Evolutionary conservation across 371 early-diverging fungal genomes (phyloP), one percentile per base, ranked within the genome.

Genomic region (Entomophthora muscae): DNA sequence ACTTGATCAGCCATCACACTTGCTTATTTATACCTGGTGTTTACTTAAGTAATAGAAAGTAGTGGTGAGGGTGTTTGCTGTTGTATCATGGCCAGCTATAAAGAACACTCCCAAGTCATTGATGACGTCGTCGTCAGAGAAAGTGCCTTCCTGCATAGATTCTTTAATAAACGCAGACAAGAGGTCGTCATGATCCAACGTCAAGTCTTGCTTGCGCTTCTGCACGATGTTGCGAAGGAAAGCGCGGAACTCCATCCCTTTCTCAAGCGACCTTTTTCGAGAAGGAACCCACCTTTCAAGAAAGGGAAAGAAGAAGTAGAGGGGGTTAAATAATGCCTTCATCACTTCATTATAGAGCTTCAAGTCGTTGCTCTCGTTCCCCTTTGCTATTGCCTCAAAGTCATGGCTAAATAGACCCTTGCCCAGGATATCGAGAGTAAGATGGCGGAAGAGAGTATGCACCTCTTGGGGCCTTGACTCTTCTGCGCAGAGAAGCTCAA

Each of bases 321-420:
- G 3, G 3, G 55, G 32, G 58, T 75, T 13, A 57, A 42, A 22
- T 61, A 67, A 26, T n/a, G 26, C 0, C 67, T 71, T 65, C 64
- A 65, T 0, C 65, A 71, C 33, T 73, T 79, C 0, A 64, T 84
- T 1, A 54, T 62, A 22, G 86, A 86, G 86, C 67, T 89, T 3
- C 55, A 55, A 55, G 27, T 55, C 26, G 21, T 58, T 17, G 31
- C 26, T 30, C 13, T 23, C 31, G 21, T 31, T 30, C 12, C 59
- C 59, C 10, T 23, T 7, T n/a, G 22, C 23, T 7, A 63, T 0
- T 13, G 63, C 63, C 17, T 54, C 22, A 32, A 63, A 63, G 32
- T 63, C 55, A 55, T 53, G 13, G n/a, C 56, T 32, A 27, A 63
- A 63, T 21, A 63, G 10, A 1, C 55, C 63, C n/a, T 31, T 29